These are phyloP conservation scores for Avicennia marina DNA, from an alignment of 257 asterid genomes.

Conservation along the genomic window DNA sequence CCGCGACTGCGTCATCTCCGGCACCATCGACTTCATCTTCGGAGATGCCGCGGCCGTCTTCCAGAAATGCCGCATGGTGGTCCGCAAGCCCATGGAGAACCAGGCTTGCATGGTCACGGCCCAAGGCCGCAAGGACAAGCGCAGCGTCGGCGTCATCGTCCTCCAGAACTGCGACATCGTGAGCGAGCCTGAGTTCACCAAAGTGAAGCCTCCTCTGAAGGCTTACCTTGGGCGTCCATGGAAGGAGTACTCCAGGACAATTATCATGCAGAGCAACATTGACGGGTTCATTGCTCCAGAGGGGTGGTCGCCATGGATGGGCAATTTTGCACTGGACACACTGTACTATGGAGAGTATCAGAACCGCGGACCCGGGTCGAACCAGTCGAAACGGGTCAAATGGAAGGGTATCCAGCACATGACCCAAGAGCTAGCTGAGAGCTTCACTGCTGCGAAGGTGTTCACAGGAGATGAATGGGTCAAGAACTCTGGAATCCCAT, in stretches of 20 bases:
- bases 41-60: slow-evolving; percentile 68
- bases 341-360: slow-evolving; percentile 64
- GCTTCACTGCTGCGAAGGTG: slow-evolving; percentile 42
- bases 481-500: slow-evolving; percentile 43
- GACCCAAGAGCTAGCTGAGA: slow-evolving; percentile 45
- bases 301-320: slow-evolving; percentile 84
- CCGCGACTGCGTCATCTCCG: slow-evolving; percentile 57
- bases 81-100: slow-evolving; percentile 57
- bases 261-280: slow-evolving; percentile 60
- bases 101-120: slow-evolving; percentile 89
- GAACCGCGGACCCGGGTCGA: slow-evolving; percentile 63
- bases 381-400: slow-evolving; percentile 33
- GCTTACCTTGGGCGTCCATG: slow-evolving; percentile 77
- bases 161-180: slow-evolving; percentile 44
- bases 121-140: slow-evolving; percentile 66
- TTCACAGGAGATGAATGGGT: slow-evolving; percentile 49
- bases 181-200: slow-evolving; percentile 41
- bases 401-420: slow-evolving; percentile 68
- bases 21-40: slow-evolving; percentile 78
- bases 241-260: slow-evolving; percentile 71
- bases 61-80: slow-evolving; percentile 55
- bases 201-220: slow-evolving; percentile 14
- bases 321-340: slow-evolving; percentile 47
- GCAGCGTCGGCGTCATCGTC: slow-evolving; percentile 43
- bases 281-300: slow-evolving; percentile 48